Evolutionary conservation across 2,329 filamentous ascomycete genomes (phyloP), one percentile per base, ranked within the genome.

Genomic region (Hypoxylon sp.): DNA sequence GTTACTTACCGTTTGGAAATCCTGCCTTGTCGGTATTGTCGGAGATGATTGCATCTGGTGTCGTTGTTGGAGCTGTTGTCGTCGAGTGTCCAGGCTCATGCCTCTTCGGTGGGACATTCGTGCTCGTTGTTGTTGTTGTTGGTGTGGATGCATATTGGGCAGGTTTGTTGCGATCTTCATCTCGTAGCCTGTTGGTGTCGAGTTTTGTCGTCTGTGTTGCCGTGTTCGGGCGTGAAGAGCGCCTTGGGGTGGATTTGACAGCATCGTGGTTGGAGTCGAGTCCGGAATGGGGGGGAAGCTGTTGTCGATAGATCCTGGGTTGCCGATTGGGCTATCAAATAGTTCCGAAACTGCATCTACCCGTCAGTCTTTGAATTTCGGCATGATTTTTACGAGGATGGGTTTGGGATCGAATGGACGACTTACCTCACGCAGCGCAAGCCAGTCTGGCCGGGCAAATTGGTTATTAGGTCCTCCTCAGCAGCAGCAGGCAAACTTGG

Each of bases 191-290:
- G 82, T 83, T 60, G 90, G 89, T 69, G 89, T 93, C 67, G 91
- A 96, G 68, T 90, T 87, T 78, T 96, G 91, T 76, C 91, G 88
- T 73, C 90, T 83, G 77, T 96, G 91, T 75, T 84, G 81, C 76
- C 84, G 83, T 72, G 86, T 83, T 73, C 86, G 86, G 74, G 82
- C 81, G 71, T 90, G 86, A 78, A 90, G 84, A 79, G 79, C 85
- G 75, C 80, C 84, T 31, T 51, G 46, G 69, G 82, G 79, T 71
- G 83, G 79, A 78, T 87, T 86, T 76, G 88, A 89, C 86, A 91
- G 86, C 89, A 92, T 92, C 75, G 79, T 82, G 77, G 79, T 80
- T 84, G 80, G 83, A 83, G 78, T 80, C 60, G 75, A 89, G 84
- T 88, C 83, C 85, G 86, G 86, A 84, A 73, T 60, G 66, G 57